phyloP scores from a whole-genome alignment of 192 early-diverging fungal genomes.

The Coemansia sp. region DNA sequence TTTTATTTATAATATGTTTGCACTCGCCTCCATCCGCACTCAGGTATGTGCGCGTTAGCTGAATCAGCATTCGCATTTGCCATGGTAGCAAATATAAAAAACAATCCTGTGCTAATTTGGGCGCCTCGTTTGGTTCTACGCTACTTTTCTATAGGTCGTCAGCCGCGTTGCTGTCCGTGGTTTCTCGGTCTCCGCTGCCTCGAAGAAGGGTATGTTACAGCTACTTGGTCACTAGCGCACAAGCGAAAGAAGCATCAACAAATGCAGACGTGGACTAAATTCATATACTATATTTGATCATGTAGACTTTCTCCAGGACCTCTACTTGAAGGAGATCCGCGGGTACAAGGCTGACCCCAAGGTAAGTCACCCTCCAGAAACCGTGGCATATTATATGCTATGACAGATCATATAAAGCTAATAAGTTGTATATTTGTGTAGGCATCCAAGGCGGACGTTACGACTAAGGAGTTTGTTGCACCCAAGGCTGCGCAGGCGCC shows the following conservation, averaged over 20 bases:
- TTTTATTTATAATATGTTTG: constrained; percentile 28
- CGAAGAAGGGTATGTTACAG: constrained; percentile 33
- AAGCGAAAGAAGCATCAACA: not conserved
- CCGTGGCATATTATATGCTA: not conserved
- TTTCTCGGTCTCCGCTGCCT: constrained; percentile 28
- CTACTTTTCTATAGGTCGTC: constrained; percentile 22
- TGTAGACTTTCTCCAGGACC: constrained; percentile 48
- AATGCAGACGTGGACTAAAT: not conserved
- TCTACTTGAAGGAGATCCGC: constrained; percentile 55
- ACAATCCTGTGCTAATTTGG: not conserved
- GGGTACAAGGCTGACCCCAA: constrained; percentile 47
- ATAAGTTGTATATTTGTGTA: not conserved
- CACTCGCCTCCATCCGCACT: constrained; percentile 36
- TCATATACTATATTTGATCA: not conserved
- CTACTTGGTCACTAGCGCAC: not conserved
- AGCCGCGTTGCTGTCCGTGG: constrained; percentile 35
- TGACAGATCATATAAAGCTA: not conserved
- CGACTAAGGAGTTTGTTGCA: constrained; percentile 42
- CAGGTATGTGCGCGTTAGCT: constrained; percentile 28
- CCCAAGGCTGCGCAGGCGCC: constrained; percentile 43
- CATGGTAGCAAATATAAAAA: not conserved
- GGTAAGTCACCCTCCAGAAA: constrained; percentile 14
- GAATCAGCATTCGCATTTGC: not conserved
- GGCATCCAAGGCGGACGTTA: constrained; percentile 45
- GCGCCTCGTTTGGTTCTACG: not conserved